Conservation (phyloP, 805 yeast species). For the Kodamaea kaohsiungensis region DNA sequence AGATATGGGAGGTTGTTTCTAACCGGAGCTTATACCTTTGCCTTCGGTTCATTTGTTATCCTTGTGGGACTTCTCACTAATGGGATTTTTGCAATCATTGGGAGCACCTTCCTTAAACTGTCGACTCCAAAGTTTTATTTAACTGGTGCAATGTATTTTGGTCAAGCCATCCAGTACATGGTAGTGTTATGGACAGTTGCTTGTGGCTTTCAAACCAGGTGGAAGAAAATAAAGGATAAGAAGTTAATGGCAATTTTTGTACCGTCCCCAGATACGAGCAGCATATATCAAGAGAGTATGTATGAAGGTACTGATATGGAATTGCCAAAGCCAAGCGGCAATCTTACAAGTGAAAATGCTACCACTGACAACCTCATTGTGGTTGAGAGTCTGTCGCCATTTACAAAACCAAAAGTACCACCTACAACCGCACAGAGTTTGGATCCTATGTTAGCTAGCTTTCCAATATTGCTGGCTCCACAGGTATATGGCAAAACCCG, state of each 20-base stretch:
- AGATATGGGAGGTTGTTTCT: background rate
- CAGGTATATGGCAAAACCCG: background rate
- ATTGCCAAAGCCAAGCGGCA: background rate
- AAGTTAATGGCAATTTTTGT: slow-evolving; percentile 9
- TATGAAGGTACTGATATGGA: background rate
- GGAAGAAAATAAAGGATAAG: slow-evolving; percentile 10
- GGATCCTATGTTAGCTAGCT: background rate
- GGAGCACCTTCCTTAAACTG: background rate
- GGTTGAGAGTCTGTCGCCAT: background rate
- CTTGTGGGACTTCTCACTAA: background rate
- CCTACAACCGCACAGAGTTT: background rate
- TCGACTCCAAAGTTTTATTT: background rate
- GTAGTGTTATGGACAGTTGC: slow-evolving; percentile 4
- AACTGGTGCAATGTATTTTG: background rate
- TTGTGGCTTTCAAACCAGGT: slow-evolving; percentile 1
- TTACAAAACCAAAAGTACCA: background rate
- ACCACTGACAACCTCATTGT: background rate
- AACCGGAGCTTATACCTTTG: background rate
- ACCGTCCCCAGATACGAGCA: slow-evolving; percentile 8
- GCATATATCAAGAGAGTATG: background rate
- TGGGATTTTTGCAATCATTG: background rate
- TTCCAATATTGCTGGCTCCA: background rate
- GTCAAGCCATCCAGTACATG: background rate
- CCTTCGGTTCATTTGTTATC: background rate
- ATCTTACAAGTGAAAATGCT: background rate